Conservation (phyloP, 2,329 filamentous ascomycete species). For the Penicillium sp. region DNA sequence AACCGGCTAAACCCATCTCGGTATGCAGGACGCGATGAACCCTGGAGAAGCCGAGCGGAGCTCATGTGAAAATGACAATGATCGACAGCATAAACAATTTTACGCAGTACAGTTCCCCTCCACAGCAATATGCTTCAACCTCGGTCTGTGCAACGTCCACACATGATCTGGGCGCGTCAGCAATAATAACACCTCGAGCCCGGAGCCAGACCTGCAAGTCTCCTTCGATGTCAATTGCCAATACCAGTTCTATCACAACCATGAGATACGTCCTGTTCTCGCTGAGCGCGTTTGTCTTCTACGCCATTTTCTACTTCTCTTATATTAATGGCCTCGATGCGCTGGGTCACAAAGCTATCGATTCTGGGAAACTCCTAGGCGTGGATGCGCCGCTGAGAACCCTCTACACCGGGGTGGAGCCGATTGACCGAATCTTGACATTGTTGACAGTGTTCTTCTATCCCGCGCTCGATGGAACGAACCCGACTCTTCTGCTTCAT, state of each 20-base stretch:
- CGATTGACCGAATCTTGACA: conserved; percentile 30
- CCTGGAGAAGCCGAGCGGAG: background rate
- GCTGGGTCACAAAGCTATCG: conserved; percentile 18
- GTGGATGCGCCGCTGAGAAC: conserved; percentile 27
- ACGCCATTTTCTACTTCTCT: conserved; percentile 33
- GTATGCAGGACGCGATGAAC: conserved; percentile 16
- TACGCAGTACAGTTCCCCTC: conserved; percentile 1
- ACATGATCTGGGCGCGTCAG: conserved; percentile 7
- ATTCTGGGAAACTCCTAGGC: conserved; percentile 24
- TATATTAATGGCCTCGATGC: conserved; percentile 29
- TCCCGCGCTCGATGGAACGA: conserved; percentile 37
- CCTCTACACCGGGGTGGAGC: conserved; percentile 32
- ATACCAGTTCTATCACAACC: background rate
- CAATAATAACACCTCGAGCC: conserved; percentile 4
- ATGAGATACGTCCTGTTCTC: conserved; percentile 28
- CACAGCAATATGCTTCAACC: conserved; percentile 1
- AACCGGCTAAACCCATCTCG: conserved; percentile 8
- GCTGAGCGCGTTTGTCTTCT: conserved; percentile 30
- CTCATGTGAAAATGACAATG: conserved; percentile 12
- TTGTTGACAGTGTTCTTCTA: conserved; percentile 39
- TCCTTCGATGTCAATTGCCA: background rate
- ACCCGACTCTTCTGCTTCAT: conserved; percentile 34
- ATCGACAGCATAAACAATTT: conserved; percentile 10
- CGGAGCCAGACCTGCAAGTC: background rate
- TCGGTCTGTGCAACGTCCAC: conserved; percentile 6